A percentile compares a stretch with the other conserved stretches of the same genome.
Conservation (phyloP, 306 rosid species). For the Castanea sativa region DNA sequence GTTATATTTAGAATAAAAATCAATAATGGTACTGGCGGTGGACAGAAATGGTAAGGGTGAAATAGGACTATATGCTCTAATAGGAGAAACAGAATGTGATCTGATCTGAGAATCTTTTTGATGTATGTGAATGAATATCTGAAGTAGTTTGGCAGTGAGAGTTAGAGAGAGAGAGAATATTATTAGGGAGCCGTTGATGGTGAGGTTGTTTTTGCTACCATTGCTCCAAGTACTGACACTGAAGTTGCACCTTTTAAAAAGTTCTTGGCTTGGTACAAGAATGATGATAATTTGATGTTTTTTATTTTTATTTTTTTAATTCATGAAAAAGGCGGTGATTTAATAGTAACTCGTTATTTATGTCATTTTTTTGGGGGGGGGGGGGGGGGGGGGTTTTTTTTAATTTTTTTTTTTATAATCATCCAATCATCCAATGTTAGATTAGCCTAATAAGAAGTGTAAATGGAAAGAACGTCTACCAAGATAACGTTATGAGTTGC, state of each 20-base stretch:
- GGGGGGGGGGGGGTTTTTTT: too few relatives aligned
- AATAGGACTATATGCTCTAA: not conserved
- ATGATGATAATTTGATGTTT: conserved; percentile 8
- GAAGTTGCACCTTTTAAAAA: conserved; percentile 21
- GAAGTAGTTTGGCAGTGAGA: not conserved
- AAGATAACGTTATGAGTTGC: too few relatives aligned
- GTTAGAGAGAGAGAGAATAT: not conserved
- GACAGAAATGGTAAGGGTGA: not conserved
- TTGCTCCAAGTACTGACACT: conserved; percentile 19
- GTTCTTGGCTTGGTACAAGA: conserved; percentile 16
- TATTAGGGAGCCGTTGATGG: not conserved
- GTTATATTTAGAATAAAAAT: too few relatives aligned
- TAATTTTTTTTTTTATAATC: too few relatives aligned
- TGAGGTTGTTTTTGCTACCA: conserved; percentile 7
- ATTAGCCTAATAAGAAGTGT: too few relatives aligned
- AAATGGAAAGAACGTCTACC: too few relatives aligned
- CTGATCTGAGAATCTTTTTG: conserved; percentile 1
- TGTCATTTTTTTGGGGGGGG: not conserved
- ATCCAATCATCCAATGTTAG: too few relatives aligned
- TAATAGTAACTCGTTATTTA: not conserved
- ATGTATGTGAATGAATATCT: too few relatives aligned
- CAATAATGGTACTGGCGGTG: not conserved
- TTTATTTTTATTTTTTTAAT: not conserved
- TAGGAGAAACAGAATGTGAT: not conserved
- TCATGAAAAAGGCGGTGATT: too few relatives aligned